Percentiles rank a stretch among this genome's conserved stretches.
Conservation (phyloP, 2,329 filamentous ascomycete species). For the Ceratocystis variospora region DNA sequence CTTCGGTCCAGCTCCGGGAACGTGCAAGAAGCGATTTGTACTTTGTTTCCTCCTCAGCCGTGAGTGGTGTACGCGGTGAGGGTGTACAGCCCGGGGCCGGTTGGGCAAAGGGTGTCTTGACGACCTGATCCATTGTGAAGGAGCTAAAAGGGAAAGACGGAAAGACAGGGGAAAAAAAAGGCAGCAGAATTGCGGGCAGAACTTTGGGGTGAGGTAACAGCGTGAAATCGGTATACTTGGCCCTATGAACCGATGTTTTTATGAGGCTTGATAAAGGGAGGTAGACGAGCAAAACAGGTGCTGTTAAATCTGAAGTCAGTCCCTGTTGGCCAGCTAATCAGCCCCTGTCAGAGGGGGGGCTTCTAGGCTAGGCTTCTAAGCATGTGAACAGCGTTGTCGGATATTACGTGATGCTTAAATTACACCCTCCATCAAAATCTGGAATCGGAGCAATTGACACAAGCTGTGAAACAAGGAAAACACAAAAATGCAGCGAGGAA, state of each 20-base stretch:
- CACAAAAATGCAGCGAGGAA: not conserved
- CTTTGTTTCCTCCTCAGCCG: conserved; percentile 63
- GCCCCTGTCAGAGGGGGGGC: not conserved
- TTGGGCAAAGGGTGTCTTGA: conserved; percentile 43
- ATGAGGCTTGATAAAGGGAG: not conserved
- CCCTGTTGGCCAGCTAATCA: not conserved
- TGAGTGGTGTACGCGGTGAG: conserved; percentile 44
- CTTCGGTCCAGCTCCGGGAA: conserved; percentile 36
- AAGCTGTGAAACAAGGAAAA: not conserved
- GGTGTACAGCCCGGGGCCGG: conserved; percentile 47
- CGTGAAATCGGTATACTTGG: not conserved
- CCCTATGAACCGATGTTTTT: no score
- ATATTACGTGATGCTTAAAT: not conserved
- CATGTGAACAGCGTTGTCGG: not conserved
- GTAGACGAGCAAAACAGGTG: not conserved
- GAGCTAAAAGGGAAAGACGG: not conserved
- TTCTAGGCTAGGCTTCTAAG: not conserved
- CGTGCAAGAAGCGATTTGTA: conserved; percentile 63
- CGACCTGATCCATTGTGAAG: conserved; percentile 20
- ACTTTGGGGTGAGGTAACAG: not conserved
- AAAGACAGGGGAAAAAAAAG: not conserved
- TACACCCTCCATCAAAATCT: not conserved
- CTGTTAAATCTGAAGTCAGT: not conserved
- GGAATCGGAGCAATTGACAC: not conserved
- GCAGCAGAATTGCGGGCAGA: not conserved